A percentile compares a stretch with the other conserved stretches of the same genome.
These are phyloP conservation scores for Helichrysum umbraculigerum DNA, from an alignment of 129 eudicot species.

Conservation along the genomic window DNA sequence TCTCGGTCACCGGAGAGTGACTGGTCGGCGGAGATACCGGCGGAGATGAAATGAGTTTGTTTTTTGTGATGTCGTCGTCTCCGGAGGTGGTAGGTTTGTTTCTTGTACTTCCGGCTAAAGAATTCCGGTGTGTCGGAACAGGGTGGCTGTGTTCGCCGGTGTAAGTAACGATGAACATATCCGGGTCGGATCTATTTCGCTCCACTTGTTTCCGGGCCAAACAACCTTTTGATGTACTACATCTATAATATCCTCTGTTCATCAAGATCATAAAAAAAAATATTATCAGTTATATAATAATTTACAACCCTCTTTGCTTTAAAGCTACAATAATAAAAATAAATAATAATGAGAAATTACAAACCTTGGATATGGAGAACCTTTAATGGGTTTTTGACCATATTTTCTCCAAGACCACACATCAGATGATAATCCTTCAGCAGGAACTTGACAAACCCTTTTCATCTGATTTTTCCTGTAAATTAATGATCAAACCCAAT, in stretches of 20 bases:
- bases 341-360: conserved; percentile 21
- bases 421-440: conserved; percentile 89
- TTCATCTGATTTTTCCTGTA: conserved; percentile 79
- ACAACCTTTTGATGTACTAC: conserved; percentile 97
- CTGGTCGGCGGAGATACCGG: conserved; percentile 55
- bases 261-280: conserved; percentile 2
- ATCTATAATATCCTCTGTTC: conserved; percentile 92
- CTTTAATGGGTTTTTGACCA: conserved; percentile 99
- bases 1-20: conserved; percentile 64
- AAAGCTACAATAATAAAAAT: neutral
- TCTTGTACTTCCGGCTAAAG: conserved; percentile 94
- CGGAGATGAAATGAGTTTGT: conserved; percentile 48
- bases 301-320: neutral
- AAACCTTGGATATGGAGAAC: conserved; percentile 99
- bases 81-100: conserved; percentile 56
- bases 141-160: conserved; percentile 98
- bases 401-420: conserved; percentile 99
- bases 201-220: conserved; percentile 98
- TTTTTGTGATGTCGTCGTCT: conserved; percentile 31
- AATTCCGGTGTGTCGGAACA: conserved; percentile 92
- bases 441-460: conserved; percentile 89
- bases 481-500: conserved; percentile 7
- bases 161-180: conserved; percentile 88
- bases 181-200: conserved; percentile 95
- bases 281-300: neutral